phyloP scores from a whole-genome alignment of 73 alveolate species.

The Paramecium primaurelia region DNA sequence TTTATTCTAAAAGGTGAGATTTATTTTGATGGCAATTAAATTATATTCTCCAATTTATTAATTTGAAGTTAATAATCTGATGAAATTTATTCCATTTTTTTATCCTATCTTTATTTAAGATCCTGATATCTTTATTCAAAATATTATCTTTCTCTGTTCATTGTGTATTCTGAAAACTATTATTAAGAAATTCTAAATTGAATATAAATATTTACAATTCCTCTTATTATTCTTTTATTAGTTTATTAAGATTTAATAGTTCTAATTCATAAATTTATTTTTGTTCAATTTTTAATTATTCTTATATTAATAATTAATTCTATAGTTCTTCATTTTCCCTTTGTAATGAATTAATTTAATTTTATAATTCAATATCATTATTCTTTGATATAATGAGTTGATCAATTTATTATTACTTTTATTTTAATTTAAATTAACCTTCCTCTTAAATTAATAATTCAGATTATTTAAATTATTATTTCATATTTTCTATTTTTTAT shows the following conservation, averaged over 20 bases:
- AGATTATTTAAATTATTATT: not conserved
- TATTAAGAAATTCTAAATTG: not conserved
- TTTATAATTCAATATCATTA: not conserved
- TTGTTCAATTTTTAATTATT: not conserved
- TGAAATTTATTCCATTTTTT: constrained; percentile 13
- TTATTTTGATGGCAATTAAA: not conserved
- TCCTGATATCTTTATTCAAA: constrained; percentile 9
- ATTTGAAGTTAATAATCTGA: not conserved
- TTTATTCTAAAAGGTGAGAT: not conserved
- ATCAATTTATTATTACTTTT: constrained; percentile 15
- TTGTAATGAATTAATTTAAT: not conserved
- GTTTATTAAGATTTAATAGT: not conserved
- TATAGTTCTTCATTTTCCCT: not conserved
- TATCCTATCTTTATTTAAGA: not conserved
- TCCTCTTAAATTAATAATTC: constrained; percentile 20
- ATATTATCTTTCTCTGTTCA: constrained; percentile 24
- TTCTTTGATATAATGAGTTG: not conserved
- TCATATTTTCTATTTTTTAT: not conserved
- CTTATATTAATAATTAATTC: not conserved
- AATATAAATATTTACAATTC: constrained; percentile 21
- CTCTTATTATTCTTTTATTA: constrained; percentile 32
- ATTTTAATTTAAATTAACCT: not conserved
- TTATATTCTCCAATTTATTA: not conserved
- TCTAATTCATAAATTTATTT: not conserved
- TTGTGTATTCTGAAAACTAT: constrained; percentile 22